Evolutionary conservation across 441 rosid species (phyloP).

Genomic region (Populus hybrid): DNA sequence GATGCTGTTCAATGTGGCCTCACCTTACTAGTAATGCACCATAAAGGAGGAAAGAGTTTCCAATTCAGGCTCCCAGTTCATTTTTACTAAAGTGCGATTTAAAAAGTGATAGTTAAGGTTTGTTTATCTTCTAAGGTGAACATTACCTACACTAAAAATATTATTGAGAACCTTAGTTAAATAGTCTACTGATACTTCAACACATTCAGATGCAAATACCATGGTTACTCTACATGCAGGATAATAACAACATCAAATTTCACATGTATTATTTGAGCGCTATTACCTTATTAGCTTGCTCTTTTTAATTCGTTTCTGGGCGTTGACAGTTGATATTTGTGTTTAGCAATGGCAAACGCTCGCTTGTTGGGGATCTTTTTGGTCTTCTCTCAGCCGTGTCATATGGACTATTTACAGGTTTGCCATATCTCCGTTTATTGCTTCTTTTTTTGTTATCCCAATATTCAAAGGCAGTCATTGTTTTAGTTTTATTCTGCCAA

Average conservation of each 20-base stretch:
- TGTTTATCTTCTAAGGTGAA: background rate
- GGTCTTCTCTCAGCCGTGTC: constrained; percentile 96
- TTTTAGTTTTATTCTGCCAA: constrained; percentile 8
- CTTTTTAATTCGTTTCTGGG: constrained; percentile 21
- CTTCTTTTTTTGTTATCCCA: background rate
- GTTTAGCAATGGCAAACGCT: constrained; percentile 77
- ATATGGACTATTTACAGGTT: constrained; percentile 94
- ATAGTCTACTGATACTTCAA: background rate
- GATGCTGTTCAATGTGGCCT: background rate
- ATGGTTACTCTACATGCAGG: background rate
- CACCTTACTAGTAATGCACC: background rate
- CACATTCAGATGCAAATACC: background rate
- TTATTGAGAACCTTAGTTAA: background rate
- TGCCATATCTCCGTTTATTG: background rate
- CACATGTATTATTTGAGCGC: constrained; percentile 18
- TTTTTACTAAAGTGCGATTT: background rate
- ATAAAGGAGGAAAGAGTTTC: background rate
- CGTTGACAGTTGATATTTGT: constrained; percentile 57
- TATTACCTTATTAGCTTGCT: constrained; percentile 18
- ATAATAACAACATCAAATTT: constrained; percentile 10
- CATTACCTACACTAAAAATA: background rate
- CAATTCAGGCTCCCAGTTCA: background rate
- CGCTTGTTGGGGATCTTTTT: constrained; percentile 87
- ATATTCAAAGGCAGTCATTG: background rate
- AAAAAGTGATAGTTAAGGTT: background rate